Percentiles rank a stretch among this genome's conserved stretches.
Conservation (phyloP, 306 rosid species). For the Biancaea sappan region DNA sequence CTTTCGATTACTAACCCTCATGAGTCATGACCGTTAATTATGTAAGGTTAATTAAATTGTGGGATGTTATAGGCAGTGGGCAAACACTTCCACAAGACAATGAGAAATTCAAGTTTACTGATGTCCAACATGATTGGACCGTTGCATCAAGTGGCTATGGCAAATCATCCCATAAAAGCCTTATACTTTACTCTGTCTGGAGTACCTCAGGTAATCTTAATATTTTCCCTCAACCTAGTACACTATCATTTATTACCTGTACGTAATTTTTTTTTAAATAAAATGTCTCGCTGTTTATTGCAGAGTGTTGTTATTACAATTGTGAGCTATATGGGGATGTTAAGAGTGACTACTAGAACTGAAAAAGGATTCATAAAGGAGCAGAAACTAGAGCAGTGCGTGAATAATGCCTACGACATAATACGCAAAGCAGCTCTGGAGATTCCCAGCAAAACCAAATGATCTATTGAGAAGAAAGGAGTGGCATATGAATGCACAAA, state of each 20-base stretch:
- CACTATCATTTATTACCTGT: too few species aligned
- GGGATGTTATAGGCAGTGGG: slow-evolving; percentile 36
- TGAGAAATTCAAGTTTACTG: slow-evolving; percentile 41
- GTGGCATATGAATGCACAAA: too few species aligned
- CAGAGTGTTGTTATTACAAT: slow-evolving; percentile 3
- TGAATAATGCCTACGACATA: neutral
- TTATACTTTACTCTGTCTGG: slow-evolving; percentile 29
- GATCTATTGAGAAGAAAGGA: too few species aligned
- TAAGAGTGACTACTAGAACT: neutral
- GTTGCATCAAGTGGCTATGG: slow-evolving; percentile 42
- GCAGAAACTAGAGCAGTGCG: neutral
- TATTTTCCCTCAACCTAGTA: neutral
- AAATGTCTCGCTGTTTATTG: neutral
- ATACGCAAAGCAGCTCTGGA: neutral
- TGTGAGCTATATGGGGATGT: neutral
- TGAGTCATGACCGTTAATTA: neutral
- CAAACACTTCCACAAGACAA: neutral
- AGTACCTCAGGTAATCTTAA: slow-evolving; percentile 36
- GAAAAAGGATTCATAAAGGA: neutral
- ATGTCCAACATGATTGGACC: slow-evolving; percentile 59
- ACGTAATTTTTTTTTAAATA: neutral
- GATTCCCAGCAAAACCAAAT: neutral
- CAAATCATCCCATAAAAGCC: slow-evolving; percentile 44
- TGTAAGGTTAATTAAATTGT: neutral
- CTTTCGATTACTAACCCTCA: too few species aligned